Evolutionary conservation across 1,284 basidiomycete genomes (phyloP).

Genomic region (Puccinia horiana): DNA sequence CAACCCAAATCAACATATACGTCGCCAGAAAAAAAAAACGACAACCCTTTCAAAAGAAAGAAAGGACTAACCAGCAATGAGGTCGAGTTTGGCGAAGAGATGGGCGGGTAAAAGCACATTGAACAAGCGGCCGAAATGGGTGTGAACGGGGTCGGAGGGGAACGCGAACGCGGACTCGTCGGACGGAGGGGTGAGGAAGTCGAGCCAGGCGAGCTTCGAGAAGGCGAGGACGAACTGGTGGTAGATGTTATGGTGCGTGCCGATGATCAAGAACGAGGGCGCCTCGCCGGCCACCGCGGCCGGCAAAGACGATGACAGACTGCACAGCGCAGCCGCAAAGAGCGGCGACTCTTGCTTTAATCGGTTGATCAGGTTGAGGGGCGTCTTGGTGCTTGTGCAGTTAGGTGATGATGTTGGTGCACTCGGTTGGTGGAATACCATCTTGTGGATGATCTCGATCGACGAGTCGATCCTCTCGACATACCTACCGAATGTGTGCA

Average conservation of each 20-base stretch:
- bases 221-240: slow-evolving; percentile 32
- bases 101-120: background rate
- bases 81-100: background rate
- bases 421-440: background rate
- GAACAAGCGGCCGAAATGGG: background rate
- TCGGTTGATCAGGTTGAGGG: background rate
- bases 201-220: slow-evolving; percentile 16
- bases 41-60: background rate
- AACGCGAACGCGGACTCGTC: background rate
- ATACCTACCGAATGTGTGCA: background rate
- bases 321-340: background rate
- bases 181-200: background rate
- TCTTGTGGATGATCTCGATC: slow-evolving; percentile 6
- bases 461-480: slow-evolving; percentile 26
- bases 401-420: too few species aligned
- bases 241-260: background rate
- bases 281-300: background rate
- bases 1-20: background rate
- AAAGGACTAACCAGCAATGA: background rate
- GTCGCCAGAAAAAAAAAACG: background rate
- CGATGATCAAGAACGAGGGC: background rate
- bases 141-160: background rate
- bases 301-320: too few species aligned
- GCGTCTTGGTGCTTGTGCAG: too few species aligned
- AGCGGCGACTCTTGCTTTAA: slow-evolving; percentile 12